Conservation (phyloP, 208 protist genomes). For the Leishmania major region DNA sequence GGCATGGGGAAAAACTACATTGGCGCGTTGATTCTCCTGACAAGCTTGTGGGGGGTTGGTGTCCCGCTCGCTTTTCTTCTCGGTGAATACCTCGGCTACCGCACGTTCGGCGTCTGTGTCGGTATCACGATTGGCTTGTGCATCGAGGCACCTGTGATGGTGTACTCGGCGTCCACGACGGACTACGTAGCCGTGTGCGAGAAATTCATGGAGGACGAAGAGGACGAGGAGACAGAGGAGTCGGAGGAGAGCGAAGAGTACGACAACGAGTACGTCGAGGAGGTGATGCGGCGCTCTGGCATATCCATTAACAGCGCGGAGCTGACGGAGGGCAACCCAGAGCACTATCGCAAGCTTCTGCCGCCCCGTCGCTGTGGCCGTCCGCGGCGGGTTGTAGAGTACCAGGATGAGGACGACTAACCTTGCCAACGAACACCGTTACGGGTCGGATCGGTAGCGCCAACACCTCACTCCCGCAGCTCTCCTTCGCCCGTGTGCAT, state of each 20-base stretch:
- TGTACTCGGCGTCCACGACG: conserved; percentile 54
- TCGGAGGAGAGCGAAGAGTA: conserved; percentile 54
- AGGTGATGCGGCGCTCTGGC: conserved; percentile 80
- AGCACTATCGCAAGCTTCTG: conserved; percentile 54
- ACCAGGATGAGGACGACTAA: conserved; percentile 44
- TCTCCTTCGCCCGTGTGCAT: too few species aligned
- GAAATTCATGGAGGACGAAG: conserved; percentile 59
- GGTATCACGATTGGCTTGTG: conserved; percentile 80
- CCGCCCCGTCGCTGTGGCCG: conserved; percentile 45
- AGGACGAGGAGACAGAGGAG: conserved; percentile 49
- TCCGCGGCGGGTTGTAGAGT: conserved; percentile 21
- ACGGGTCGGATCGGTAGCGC: too few species aligned
- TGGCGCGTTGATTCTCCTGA: conserved; percentile 73
- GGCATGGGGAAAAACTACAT: conserved; percentile 80
- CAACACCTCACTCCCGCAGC: too few species aligned
- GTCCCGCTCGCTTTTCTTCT: conserved; percentile 70
- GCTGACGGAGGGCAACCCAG: conserved; percentile 32
- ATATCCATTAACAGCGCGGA: conserved; percentile 47
- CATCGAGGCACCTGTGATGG: conserved; percentile 82
- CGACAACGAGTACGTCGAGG: conserved; percentile 66
- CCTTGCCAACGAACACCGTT: background rate
- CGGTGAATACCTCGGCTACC: conserved; percentile 55
- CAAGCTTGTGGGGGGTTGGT: conserved; percentile 75
- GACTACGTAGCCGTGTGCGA: conserved; percentile 73
- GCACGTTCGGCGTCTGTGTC: conserved; percentile 71